Evolutionary conservation across 768 basidiomycete species (phyloP), one percentile per base, ranked within the genome.

Genomic region (Collybiopsis confluens): DNA sequence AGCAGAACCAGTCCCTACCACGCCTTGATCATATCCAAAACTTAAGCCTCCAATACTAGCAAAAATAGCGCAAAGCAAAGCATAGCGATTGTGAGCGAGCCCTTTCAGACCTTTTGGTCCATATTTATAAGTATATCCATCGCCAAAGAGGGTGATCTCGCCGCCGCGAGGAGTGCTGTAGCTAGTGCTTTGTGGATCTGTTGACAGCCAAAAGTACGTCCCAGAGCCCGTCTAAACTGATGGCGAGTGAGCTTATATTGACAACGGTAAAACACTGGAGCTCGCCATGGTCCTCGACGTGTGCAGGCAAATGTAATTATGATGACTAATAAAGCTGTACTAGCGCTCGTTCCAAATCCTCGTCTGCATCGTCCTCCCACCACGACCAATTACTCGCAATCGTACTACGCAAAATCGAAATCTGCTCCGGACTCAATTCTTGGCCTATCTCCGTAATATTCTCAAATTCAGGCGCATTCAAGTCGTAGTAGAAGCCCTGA

Each of bases 21-120:
- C 45, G 21, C 54, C 54, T 36, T 54, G 54, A 26, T 54, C 54
- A 47, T 54, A 54, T 11, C 45, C 54, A 48, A 54, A 54, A 37
- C 35, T 47, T 8, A 48, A 47, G 15, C 54, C 54, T 47, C 89
- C 89, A 59, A 91, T 79, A 9, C 84, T 86, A 0, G 85, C 89
- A 58, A 90, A 89, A 45, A 85, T 70, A 3, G 85, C 87, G 56
- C 88, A 90, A 1, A 81, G 69, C 7, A 85, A 66, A 3, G 83
- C 79, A 58, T 85, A 88, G 54, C 73, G 76, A 63, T 90, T 91
- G 57, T 77, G 77, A 43, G 76, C 62, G 15, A 91, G 73, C 9
- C 90, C 89, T 2, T 73, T 60, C 9, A 90, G 59, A 1, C 89
- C 88, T n/a, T 67, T 70, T 1, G 88, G 87, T 5, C 89, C 89